Evolutionary conservation across 352 stramenopile genomes (phyloP), one percentile per base, ranked within the genome.

Genomic region (Detonula confervacea): DNA sequence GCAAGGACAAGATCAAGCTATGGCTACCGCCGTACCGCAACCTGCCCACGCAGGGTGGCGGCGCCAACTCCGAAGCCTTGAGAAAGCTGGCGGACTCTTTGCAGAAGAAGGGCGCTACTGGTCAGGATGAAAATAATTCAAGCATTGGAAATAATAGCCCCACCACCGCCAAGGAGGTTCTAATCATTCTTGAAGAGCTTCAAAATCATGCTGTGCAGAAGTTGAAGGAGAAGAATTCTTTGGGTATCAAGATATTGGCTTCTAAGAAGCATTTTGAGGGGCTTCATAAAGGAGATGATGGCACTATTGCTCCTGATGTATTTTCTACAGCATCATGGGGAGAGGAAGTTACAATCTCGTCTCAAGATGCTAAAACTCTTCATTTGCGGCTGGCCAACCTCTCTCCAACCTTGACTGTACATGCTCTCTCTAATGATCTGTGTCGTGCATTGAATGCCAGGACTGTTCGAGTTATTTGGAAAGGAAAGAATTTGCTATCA

Each of bases 1-100:
- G 73, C 22, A 7, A 44, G 27, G 30, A 76, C 24, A 81, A 76
- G 42, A 47, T 81, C 27, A 75, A 77, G 49, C 35, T 77, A 12
- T 81, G 73, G 73, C 44, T 71, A 1, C 44, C 64, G 1, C 64
- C 73, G 0, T 81, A 81, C 29, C 22, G 52, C 42, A 60, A 27
- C 51, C 37, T 30, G 11, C 30, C 14, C 27, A 35, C n/a, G 9
- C 30, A 51, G 12, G n/a, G 18, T 22, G n/a, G 1, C 1, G 2
- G n/a, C 18, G 11, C 11, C 16, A 49, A 49, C 59, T 7, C 55
- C 12, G 59, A 37, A 4, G 59, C 46, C 2, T 60, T 72, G 24
- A 14, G 11, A 18, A 25, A 47, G 16, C 63, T 72, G 11, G 22
- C 46, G 6, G 22, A 33, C 1, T 62, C 63, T 2, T 18, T 68